Base-by-base conservation (phyloP, 108 stramenopile genomes). In the Conticribra guillardii region DNA sequence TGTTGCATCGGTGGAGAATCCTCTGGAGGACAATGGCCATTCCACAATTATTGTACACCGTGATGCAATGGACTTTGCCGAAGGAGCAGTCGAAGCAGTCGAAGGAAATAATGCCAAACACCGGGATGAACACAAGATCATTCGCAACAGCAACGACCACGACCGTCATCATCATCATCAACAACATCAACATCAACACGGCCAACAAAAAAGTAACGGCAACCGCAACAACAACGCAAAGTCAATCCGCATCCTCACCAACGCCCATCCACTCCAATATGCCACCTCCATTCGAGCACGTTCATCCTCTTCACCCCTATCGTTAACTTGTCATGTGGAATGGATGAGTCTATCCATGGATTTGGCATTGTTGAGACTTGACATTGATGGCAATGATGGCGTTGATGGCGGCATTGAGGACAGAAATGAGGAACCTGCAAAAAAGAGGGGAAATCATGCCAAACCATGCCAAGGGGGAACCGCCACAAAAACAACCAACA, bases 251-350 rank as follows among this genome's bases (percentile, higher is more conserved):
- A 60, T 69, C 16, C 22, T 87, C 21, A 84, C 84, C 49, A 87
- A 79, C 57, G 86, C 86, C 11, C 78, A 82, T 47, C 37, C 47
- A 2, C 77, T 87, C 7, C 78, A 87, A 65, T 70, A 83, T 70
- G 49, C 77, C 31, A 70, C 68, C n/a, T 57, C 74, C 51, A 71
- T 87, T 31, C 83, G 84, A 52, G 83, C 81, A 24, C 62, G 51
- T 18, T 34, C 37, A 37, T 24, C 53, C 9, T 53, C 2, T 23
- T 31, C 34, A 17, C 65, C 72, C 4, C 11, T 56, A 22, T 63
- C 71, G 9, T 26, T 63, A 1, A 45, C 27, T 28, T 74, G 61
- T 21, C 16, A 9, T 9, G 56, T 74, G 16, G 73, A 58, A 34
- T 74, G 55, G 55, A 67, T 67, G 22, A 37, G 57, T 59, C 32